A percentile compares a stretch with the other conserved stretches of the same genome.
phyloP scores from a whole-genome alignment of 257 asterid genomes.

The Plantago elongata region DNA sequence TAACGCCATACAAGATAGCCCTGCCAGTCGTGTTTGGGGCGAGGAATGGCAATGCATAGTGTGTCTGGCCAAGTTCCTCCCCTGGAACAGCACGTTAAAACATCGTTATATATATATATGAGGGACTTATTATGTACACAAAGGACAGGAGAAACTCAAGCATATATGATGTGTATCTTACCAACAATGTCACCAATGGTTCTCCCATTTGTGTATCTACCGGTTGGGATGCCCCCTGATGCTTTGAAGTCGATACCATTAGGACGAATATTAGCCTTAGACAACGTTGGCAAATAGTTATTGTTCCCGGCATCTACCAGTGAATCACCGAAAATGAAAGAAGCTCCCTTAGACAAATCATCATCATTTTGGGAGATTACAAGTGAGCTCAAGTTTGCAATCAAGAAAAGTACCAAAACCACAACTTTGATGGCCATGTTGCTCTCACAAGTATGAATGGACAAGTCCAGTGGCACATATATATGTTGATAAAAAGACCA shows the following conservation, averaged over 20 bases:
- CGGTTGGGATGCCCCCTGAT: slow-evolving; percentile 54
- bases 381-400: slow-evolving; percentile 18
- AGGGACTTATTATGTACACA: not conserved
- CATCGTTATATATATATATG: not conserved
- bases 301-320: slow-evolving; percentile 82
- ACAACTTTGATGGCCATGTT: slow-evolving; percentile 31
- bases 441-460: not conserved
- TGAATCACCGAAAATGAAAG: slow-evolving; percentile 79
- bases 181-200: slow-evolving; percentile 60
- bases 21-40: slow-evolving; percentile 88
- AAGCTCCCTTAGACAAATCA: slow-evolving; percentile 52
- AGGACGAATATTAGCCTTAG: slow-evolving; percentile 44
- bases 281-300: slow-evolving; percentile 44
- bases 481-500: slow-evolving; percentile 9
- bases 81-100: slow-evolving; percentile 27
- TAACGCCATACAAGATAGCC: slow-evolving; percentile 64
- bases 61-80: slow-evolving; percentile 71
- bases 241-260: slow-evolving; percentile 55
- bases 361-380: slow-evolving; percentile 34
- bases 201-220: slow-evolving; percentile 55
- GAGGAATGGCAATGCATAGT: slow-evolving; percentile 66
- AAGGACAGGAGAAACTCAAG: not conserved
- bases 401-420: slow-evolving; percentile 22
- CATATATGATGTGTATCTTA: slow-evolving; percentile 9
- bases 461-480: slow-evolving; percentile 14